Conservation (phyloP, 208 protist species). For the Phytomonas serpens region DNA sequence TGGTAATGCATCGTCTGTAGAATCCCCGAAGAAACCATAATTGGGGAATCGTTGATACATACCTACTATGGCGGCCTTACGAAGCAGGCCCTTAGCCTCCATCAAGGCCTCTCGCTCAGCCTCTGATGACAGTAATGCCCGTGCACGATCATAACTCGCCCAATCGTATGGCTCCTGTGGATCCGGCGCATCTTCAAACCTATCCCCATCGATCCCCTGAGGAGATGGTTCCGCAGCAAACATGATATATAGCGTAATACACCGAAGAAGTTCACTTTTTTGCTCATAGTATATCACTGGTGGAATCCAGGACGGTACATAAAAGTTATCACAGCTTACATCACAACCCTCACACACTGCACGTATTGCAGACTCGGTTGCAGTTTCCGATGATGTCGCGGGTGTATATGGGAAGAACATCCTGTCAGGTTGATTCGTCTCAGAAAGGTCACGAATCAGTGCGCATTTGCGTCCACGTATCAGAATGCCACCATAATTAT, state of each 20-base stretch:
- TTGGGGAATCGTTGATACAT: slow-evolving; percentile 47
- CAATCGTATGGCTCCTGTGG: slow-evolving; percentile 74
- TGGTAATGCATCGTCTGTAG: slow-evolving; percentile 8
- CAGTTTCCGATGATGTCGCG: slow-evolving; percentile 27
- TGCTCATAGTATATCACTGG: slow-evolving; percentile 52
- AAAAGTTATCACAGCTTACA: slow-evolving; percentile 81
- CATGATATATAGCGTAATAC: slow-evolving; percentile 51
- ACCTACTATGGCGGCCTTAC: slow-evolving; percentile 33
- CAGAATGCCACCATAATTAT: slow-evolving; percentile 63
- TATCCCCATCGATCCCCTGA: slow-evolving; percentile 40
- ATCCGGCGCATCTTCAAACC: slow-evolving; percentile 40
- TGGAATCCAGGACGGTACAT: slow-evolving; percentile 50
- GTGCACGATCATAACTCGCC: slow-evolving; percentile 44
- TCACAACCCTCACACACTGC: slow-evolving; percentile 71
- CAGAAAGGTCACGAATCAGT: slow-evolving; percentile 27
- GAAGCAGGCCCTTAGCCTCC: slow-evolving; percentile 29
- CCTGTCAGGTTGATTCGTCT: neutral
- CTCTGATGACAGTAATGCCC: slow-evolving; percentile 26
- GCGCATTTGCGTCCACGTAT: slow-evolving; percentile 81
- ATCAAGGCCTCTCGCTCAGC: slow-evolving; percentile 40
- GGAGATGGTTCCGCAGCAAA: slow-evolving; percentile 54
- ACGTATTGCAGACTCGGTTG: slow-evolving; percentile 55
- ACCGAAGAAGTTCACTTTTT: slow-evolving; percentile 10
- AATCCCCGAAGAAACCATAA: slow-evolving; percentile 66
- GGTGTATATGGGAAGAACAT: slow-evolving; percentile 36